phyloP scores from a whole-genome alignment of 2,329 filamentous ascomycete genomes.

The Calonectria hawksworthii region DNA sequence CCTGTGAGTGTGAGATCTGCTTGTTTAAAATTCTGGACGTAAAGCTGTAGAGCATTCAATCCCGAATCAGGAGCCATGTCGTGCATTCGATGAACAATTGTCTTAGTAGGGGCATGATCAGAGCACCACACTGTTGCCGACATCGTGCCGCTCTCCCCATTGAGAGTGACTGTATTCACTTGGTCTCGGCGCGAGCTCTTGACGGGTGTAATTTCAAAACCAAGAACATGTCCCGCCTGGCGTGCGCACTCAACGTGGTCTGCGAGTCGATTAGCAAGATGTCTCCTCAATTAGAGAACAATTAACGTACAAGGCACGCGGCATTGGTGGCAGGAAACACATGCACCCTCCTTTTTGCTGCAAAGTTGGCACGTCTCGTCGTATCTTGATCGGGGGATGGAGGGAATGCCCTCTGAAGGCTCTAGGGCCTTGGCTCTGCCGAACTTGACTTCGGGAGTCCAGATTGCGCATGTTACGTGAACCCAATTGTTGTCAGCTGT shows the following conservation, averaged over 20 bases:
- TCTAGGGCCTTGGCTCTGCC: conserved; percentile 86
- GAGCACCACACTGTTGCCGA: conserved; percentile 93
- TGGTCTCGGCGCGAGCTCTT: conserved; percentile 91
- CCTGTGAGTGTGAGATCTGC: conserved; percentile 92
- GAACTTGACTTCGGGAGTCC: conserved; percentile 94
- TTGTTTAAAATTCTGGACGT: conserved; percentile 92
- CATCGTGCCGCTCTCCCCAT: conserved; percentile 85
- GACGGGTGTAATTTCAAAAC: conserved; percentile 90
- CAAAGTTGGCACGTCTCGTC: conserved; percentile 88
- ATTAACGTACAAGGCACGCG: conserved; percentile 61
- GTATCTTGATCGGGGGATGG: conserved; percentile 80
- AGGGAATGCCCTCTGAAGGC: conserved; percentile 90
- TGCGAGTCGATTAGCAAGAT: conserved; percentile 44
- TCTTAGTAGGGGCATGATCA: conserved; percentile 82
- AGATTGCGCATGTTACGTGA: conserved; percentile 92
- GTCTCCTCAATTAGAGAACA: neutral
- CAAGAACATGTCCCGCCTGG: conserved; percentile 84
- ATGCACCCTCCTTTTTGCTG: conserved; percentile 81
- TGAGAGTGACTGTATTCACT: conserved; percentile 83
- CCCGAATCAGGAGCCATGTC: conserved; percentile 80
- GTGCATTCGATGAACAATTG: conserved; percentile 81
- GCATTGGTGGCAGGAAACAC: conserved; percentile 85
- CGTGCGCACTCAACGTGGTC: conserved; percentile 95
- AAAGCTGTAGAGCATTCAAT: conserved; percentile 87
- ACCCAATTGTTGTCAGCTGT: conserved; percentile 99